These are phyloP conservation scores for Colletotrichum lentis DNA, from an alignment of 2,329 filamentous ascomycete genomes.

Conservation along the genomic window DNA sequence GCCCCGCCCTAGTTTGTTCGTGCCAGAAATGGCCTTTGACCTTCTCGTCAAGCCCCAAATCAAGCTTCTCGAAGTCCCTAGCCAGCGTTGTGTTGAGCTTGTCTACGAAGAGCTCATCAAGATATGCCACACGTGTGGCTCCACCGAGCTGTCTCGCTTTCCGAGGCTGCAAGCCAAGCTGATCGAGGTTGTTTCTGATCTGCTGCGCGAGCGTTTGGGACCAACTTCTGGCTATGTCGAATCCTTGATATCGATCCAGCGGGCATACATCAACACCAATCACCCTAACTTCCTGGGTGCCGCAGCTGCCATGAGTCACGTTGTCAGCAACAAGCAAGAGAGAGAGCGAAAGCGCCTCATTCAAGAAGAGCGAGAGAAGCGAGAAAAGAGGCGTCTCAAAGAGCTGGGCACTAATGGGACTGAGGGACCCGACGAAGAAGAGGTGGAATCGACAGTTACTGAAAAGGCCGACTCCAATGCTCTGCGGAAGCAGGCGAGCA, in stretches of 20 bases:
- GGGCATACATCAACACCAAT: conserved; percentile 99
- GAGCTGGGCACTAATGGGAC: conserved; percentile 84
- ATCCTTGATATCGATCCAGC: conserved; percentile 94
- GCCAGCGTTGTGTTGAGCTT: conserved; percentile 94
- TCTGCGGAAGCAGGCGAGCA: conserved; percentile 65
- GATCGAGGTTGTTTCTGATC: conserved; percentile 96
- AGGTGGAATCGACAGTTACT: conserved; percentile 57
- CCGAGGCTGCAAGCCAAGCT: conserved; percentile 94
- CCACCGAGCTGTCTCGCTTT: conserved; percentile 89
- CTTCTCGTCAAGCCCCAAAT: conserved; percentile 98
- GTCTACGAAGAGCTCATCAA: conserved; percentile 99
- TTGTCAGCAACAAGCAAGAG: conserved; percentile 94
- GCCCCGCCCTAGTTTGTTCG: conserved; percentile 92
- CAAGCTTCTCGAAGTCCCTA: conserved; percentile 92
- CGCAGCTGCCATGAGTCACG: conserved; percentile 95
- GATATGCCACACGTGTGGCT: conserved; percentile 98
- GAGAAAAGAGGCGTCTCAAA: conserved; percentile 83
- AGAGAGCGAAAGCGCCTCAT: conserved; percentile 83
- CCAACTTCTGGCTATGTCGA: conserved; percentile 92
- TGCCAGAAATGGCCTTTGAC: conserved; percentile 97
- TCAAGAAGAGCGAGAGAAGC: conserved; percentile 84
- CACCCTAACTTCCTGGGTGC: conserved; percentile 98
- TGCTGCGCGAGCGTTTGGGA: conserved; percentile 89
- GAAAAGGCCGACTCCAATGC: conserved; percentile 61
- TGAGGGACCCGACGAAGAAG: conserved; percentile 73